Evolutionary conservation across 768 basidiomycete species (phyloP).

Genomic region (Leccinum boreale): DNA sequence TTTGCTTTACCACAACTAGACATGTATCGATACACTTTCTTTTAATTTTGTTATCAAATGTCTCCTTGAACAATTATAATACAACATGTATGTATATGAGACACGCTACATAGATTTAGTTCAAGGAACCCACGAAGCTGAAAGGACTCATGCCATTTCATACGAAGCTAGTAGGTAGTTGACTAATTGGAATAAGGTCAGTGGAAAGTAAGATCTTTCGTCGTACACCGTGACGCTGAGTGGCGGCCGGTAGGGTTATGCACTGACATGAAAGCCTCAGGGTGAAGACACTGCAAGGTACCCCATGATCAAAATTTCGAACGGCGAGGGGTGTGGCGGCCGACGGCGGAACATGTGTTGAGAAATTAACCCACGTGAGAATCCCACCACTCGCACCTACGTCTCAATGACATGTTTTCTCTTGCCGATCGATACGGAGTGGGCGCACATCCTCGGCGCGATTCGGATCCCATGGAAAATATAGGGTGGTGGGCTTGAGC

Average conservation of each 20-base stretch:
- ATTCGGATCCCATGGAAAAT: neutral
- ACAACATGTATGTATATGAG: neutral
- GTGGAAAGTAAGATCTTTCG: neutral
- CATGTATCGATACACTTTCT: conserved; percentile 2
- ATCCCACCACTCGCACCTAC: neutral
- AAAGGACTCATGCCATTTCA: neutral
- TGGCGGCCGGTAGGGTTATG: neutral
- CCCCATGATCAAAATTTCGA: neutral
- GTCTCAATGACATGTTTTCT: neutral
- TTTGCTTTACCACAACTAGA: neutral
- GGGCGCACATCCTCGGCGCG: neutral
- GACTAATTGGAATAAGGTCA: neutral
- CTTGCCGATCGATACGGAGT: neutral
- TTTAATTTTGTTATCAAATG: neutral
- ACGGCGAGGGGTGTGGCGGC: neutral
- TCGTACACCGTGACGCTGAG: neutral
- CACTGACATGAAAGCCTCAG: neutral
- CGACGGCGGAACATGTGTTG: neutral
- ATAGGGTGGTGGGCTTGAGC: neutral
- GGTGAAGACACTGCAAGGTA: neutral
- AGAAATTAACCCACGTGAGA: neutral
- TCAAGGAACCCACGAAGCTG: neutral
- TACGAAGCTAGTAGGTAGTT: neutral
- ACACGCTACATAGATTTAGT: neutral
- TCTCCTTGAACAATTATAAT: neutral